Conservation (phyloP, 306 rosid genomes). For the Gillenia trifoliata region DNA sequence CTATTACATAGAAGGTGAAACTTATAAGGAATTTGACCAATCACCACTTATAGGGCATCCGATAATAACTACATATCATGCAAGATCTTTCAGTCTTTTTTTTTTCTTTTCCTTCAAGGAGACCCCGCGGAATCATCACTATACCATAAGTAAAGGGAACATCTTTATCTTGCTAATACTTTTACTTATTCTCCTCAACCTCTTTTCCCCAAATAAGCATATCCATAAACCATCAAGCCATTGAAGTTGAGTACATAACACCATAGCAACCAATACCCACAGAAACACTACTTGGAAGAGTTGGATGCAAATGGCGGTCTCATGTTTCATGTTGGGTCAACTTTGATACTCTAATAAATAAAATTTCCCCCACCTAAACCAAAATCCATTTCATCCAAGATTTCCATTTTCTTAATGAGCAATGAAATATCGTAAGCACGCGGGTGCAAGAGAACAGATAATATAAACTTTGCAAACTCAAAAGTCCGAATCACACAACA, state of each 20-base stretch:
- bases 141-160: background rate
- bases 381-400: background rate
- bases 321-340: background rate
- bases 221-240: background rate
- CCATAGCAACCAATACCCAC: background rate
- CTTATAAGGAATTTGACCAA: background rate
- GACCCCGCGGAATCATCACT: background rate
- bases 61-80: background rate
- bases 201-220: background rate
- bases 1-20: background rate
- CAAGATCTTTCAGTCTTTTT: too few species aligned
- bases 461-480: background rate
- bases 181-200: background rate
- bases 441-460: background rate
- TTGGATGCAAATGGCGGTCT: background rate
- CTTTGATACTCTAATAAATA: background rate
- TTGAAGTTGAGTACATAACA: background rate
- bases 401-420: background rate
- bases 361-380: too few species aligned
- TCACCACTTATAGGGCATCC: background rate
- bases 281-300: background rate
- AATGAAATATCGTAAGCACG: too few species aligned
- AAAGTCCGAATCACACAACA: background rate
- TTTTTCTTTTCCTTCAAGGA: background rate
- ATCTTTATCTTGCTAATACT: background rate